Percentiles rank a stretch among this genome's conserved stretches.
These are phyloP conservation scores for Cadophora sp. DNA, from an alignment of 2,329 filamentous ascomycete genomes.

Conservation along the genomic window DNA sequence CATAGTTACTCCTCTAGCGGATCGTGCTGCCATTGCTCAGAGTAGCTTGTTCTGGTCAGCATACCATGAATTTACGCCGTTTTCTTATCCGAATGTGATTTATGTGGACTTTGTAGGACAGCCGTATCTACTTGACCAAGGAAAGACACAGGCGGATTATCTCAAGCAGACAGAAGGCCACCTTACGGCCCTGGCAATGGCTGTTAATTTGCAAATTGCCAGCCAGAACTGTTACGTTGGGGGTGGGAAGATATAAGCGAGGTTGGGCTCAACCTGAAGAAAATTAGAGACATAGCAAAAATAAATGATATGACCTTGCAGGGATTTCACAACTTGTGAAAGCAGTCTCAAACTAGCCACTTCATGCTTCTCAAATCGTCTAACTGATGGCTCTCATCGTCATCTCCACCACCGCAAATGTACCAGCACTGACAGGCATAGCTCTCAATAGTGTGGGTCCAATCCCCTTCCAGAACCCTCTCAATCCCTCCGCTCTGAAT, in stretches of 20 bases:
- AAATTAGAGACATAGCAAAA: background rate
- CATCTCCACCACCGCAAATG: constrained; percentile 83
- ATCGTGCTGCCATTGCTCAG: constrained; percentile 10
- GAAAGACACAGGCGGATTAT: constrained; percentile 6
- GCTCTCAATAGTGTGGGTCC: constrained; percentile 89
- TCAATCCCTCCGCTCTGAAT: constrained; percentile 75
- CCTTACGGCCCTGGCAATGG: constrained; percentile 11
- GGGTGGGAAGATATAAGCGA: constrained; percentile 12
- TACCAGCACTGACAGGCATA: constrained; percentile 98
- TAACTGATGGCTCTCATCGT: constrained; percentile 67
- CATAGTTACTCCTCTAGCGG: constrained; percentile 4
- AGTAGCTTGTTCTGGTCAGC: constrained; percentile 16
- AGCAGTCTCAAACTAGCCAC: background rate
- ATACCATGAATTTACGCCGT: constrained; percentile 9
- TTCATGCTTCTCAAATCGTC: background rate
- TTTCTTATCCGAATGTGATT: constrained; percentile 10
- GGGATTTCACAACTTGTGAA: constrained; percentile 7
- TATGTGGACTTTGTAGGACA: constrained; percentile 17
- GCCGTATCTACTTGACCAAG: constrained; percentile 11
- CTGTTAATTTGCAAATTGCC: constrained; percentile 18
- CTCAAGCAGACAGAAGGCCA: constrained; percentile 11
- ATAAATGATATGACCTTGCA: background rate
- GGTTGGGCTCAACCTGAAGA: background rate
- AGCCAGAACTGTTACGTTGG: constrained; percentile 16
- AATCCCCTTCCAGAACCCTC: constrained; percentile 95